Conservation (phyloP, 257 asterid genomes). For the Verbascum thapsus region DNA sequence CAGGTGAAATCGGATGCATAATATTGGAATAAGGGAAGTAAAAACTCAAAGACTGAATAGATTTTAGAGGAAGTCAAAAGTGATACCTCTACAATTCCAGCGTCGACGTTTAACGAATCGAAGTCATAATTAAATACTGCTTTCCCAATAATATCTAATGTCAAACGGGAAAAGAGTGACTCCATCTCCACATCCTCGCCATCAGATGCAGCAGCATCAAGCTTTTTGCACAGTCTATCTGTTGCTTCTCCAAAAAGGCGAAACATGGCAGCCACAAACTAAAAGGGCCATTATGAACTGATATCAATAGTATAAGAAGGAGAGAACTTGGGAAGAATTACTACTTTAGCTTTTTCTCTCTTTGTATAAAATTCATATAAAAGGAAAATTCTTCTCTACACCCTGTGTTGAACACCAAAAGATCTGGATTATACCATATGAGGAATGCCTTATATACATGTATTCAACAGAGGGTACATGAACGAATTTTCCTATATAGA, state of each 20-base stretch:
- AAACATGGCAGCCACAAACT: slow-evolving; percentile 96
- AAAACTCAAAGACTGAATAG: slow-evolving; percentile 11
- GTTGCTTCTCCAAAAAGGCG: slow-evolving; percentile 87
- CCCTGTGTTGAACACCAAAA: no score
- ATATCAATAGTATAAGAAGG: slow-evolving; percentile 21
- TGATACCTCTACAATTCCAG: slow-evolving; percentile 89
- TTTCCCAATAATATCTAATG: slow-evolving; percentile 93
- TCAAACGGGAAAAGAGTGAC: slow-evolving; percentile 94
- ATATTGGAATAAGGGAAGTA: neutral
- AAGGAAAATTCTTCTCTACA: neutral
- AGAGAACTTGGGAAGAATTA: slow-evolving; percentile 7
- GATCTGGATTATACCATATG: no score
- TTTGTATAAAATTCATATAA: neutral
- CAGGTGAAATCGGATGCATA: no score
- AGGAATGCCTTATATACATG: no score
- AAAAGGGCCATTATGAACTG: slow-evolving; percentile 25
- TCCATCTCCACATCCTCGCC: slow-evolving; percentile 98
- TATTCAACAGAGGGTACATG: no score
- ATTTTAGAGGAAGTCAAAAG: slow-evolving; percentile 30
- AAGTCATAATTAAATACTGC: slow-evolving; percentile 96
- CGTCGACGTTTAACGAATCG: slow-evolving; percentile 81
- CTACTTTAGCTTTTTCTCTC: neutral
- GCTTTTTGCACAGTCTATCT: slow-evolving; percentile 77
- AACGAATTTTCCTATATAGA: neutral
- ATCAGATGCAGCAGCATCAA: slow-evolving; percentile 88